Conservation (phyloP, 176 grass and related monocot species). For the Avena insularis region DNA sequence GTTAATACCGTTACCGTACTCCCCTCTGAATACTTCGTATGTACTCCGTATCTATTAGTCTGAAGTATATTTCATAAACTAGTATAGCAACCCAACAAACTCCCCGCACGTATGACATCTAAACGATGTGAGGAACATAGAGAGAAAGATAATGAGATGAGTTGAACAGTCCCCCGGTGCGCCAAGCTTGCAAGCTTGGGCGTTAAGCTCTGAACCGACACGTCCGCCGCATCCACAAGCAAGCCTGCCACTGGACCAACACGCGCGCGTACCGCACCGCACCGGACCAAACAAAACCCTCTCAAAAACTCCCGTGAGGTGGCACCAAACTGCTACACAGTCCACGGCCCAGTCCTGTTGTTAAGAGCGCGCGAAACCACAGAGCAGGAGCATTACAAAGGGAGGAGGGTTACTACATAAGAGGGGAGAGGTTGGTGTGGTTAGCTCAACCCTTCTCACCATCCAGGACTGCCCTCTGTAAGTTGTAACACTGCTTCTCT, state of each 20-base stretch:
- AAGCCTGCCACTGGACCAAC: not conserved
- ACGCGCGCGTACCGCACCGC: not conserved
- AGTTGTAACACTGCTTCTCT: conserved; percentile 27
- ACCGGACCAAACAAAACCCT: not conserved
- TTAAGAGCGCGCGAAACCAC: conserved; percentile 27
- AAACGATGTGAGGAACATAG: not conserved
- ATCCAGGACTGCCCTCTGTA: not conserved
- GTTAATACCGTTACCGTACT: too few species aligned
- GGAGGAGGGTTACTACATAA: conserved; percentile 14
- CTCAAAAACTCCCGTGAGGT: conserved; percentile 42
- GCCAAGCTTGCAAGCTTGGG: conserved; percentile 45
- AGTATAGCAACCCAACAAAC: conserved; percentile 28
- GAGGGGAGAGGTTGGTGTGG: conserved; percentile 50
- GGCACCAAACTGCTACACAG: not conserved
- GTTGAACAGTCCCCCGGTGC: conserved; percentile 23
- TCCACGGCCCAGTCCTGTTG: not conserved
- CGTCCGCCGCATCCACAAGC: conserved; percentile 32
- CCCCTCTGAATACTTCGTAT: too few species aligned
- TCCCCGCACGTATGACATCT: not conserved
- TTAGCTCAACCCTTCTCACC: conserved; percentile 71
- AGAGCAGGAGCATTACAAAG: not conserved
- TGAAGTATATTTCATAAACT: not conserved
- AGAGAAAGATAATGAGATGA: not conserved
- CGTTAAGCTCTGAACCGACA: conserved; percentile 30
- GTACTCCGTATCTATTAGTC: too few species aligned